phyloP scores from a whole-genome alignment of 306 rosid species.

The Dicorynia guianensis region DNA sequence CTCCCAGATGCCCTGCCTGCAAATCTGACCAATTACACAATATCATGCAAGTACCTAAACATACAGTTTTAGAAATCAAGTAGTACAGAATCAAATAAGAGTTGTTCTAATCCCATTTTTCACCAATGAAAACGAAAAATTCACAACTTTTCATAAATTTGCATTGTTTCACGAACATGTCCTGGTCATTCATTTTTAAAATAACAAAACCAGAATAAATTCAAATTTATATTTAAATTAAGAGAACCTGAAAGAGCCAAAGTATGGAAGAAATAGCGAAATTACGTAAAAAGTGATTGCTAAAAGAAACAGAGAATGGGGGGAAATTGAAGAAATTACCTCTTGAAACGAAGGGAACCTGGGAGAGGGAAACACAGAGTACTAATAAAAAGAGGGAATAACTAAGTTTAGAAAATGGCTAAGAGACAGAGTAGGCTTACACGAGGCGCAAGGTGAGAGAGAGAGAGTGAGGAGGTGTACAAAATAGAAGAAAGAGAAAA shows the following conservation, averaged over 20 bases:
- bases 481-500: background rate
- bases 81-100: background rate
- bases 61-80: background rate
- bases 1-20: slow-evolving; percentile 61
- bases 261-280: background rate
- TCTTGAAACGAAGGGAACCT: slow-evolving; percentile 27
- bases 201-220: background rate
- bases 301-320: background rate
- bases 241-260: background rate
- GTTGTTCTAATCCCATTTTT: too few species aligned
- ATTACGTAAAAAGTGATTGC: too few species aligned
- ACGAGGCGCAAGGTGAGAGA: background rate
- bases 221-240: background rate
- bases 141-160: too few species aligned
- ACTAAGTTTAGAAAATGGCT: background rate
- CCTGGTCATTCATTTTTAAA: too few species aligned
- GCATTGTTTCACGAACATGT: too few species aligned
- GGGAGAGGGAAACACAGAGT: slow-evolving; percentile 30
- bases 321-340: slow-evolving; percentile 23
- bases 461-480: too few species aligned
- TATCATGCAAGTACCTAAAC: background rate
- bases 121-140: too few species aligned
- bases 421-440: slow-evolving; percentile 37
- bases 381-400: slow-evolving; percentile 38
- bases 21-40: slow-evolving; percentile 20